Conservation (phyloP, 768 basidiomycete species). For the Agaricus sinodeliciosus region DNA sequence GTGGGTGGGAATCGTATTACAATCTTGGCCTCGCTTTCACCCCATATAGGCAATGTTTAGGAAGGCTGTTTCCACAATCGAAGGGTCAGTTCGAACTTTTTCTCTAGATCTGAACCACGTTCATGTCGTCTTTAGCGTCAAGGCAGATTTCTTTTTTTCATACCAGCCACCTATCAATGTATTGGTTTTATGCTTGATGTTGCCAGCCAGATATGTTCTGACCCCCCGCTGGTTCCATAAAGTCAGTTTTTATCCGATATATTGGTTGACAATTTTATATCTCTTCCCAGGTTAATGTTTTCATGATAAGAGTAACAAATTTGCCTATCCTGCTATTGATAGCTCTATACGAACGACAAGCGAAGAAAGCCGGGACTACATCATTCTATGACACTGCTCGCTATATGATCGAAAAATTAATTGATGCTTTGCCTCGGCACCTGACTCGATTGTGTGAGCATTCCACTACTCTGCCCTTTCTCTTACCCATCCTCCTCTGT, state of each 20-base stretch:
- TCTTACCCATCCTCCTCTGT: not conserved
- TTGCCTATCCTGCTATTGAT: conserved; percentile 80
- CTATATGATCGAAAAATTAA: conserved; percentile 58
- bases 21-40: not conserved
- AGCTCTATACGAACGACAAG: conserved; percentile 81
- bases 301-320: conserved; percentile 79
- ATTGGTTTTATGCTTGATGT: conserved; percentile 77
- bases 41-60: conserved; percentile 81
- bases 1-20: conserved; percentile 29
- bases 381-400: conserved; percentile 70
- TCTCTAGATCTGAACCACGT: not conserved
- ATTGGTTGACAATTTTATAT: conserved; percentile 12
- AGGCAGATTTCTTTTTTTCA: conserved; percentile 87
- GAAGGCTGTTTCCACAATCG: conserved; percentile 88
- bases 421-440: conserved; percentile 71
- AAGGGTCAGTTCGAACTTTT: conserved; percentile 52
- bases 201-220: conserved; percentile 82
- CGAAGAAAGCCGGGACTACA: conserved; percentile 56
- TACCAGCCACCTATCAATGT: conserved; percentile 94
- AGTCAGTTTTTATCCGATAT: conserved; percentile 29
- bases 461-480: not conserved
- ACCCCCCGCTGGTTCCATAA: conserved; percentile 98
- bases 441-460: conserved; percentile 70
- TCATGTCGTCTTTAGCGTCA: conserved; percentile 40
- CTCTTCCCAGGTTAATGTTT: conserved; percentile 65